Percentiles rank a stretch among this genome's conserved stretches.
Evolutionary conservation across 2,329 filamentous ascomycete genomes (phyloP).

Genomic region (Diaporthe ampelina): DNA sequence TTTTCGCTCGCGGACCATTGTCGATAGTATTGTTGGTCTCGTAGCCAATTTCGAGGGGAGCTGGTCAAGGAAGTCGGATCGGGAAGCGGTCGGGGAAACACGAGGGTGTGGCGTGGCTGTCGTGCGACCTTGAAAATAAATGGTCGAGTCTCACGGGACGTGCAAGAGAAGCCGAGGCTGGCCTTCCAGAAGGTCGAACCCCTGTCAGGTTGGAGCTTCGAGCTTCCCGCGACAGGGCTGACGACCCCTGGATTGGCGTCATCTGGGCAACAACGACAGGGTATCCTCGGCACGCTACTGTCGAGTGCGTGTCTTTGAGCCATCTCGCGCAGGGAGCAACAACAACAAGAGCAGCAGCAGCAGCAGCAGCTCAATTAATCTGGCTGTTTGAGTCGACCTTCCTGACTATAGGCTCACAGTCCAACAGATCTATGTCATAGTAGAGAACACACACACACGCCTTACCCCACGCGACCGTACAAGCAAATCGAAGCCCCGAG

Average conservation of each 20-base stretch:
- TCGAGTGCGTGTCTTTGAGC: neutral
- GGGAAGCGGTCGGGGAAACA: neutral
- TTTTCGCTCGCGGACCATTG: slow-evolving; percentile 66
- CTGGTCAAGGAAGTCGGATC: neutral
- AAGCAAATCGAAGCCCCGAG: neutral
- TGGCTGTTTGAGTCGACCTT: neutral
- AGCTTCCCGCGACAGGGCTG: slow-evolving; percentile 11
- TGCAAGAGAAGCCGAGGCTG: slow-evolving; percentile 24
- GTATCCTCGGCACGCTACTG: neutral
- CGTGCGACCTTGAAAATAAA: neutral
- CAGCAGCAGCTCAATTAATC: neutral
- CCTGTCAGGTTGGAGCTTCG: slow-evolving; percentile 2
- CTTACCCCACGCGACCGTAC: neutral
- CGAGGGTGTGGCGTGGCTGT: slow-evolving; percentile 22
- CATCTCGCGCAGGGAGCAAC: neutral
- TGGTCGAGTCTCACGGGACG: neutral
- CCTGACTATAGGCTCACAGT: neutral
- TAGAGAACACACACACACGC: neutral
- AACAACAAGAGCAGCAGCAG: neutral
- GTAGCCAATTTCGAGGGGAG: neutral
- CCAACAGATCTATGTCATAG: neutral
- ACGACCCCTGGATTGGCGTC: neutral
- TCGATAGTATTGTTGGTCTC: neutral
- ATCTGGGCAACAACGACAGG: slow-evolving; percentile 10
- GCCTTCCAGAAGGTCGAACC: slow-evolving; percentile 24